Conservation (phyloP, 2,329 filamentous ascomycete genomes). For the Zopfia rhizophila region DNA sequence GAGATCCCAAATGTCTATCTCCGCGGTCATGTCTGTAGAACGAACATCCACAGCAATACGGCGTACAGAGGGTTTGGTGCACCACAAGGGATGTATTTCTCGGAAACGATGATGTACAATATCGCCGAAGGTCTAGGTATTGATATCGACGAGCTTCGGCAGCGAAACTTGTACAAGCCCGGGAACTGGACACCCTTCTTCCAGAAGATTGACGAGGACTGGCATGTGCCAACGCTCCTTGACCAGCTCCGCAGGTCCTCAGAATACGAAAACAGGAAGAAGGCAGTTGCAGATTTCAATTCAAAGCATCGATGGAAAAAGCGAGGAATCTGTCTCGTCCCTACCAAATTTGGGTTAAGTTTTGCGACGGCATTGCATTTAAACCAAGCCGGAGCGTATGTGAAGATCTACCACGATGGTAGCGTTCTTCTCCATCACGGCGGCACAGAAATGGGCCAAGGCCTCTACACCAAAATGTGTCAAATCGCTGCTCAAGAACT, state of each 20-base stretch:
- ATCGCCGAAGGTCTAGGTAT: conserved; percentile 88
- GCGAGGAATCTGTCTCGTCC: conserved; percentile 83
- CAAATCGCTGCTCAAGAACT: conserved; percentile 94
- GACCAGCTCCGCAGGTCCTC: conserved; percentile 81
- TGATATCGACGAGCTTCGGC: conserved; percentile 79
- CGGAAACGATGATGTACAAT: conserved; percentile 87
- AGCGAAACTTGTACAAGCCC: conserved; percentile 85
- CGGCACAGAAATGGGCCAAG: conserved; percentile 97
- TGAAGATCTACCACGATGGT: conserved; percentile 96
- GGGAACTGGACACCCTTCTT: conserved; percentile 88
- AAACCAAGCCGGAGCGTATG: conserved; percentile 91
- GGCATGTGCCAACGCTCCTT: conserved; percentile 93
- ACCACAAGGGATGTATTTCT: conserved; percentile 93
- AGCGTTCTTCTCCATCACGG: conserved; percentile 92
- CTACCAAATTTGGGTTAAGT: conserved; percentile 96
- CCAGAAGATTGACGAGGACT: conserved; percentile 81
- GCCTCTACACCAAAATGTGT: conserved; percentile 93
- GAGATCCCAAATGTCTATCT: conserved; percentile 84
- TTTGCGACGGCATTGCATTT: conserved; percentile 89
- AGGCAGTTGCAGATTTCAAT: conserved; percentile 82
- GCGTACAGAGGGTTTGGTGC: conserved; percentile 96
- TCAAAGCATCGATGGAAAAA: conserved; percentile 88
- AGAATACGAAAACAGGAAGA: conserved; percentile 74
- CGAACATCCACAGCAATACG: conserved; percentile 96
- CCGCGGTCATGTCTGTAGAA: conserved; percentile 87